Evolutionary conservation across 1,284 basidiomycete species (phyloP).

Genomic region (Trametes hirsuta): DNA sequence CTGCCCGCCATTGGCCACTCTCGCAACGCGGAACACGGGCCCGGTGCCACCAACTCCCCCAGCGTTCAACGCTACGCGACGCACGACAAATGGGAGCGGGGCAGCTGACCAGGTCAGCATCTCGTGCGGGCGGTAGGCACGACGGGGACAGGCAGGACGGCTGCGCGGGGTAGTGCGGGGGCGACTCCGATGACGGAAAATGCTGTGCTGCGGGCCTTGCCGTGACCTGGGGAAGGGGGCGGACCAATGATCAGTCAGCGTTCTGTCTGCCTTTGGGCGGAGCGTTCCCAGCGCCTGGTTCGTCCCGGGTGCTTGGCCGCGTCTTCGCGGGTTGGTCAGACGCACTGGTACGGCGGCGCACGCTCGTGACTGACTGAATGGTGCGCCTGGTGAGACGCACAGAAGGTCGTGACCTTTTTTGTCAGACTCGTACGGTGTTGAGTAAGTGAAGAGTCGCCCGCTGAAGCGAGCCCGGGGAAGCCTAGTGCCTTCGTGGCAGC

Average conservation of each 20-base stretch:
- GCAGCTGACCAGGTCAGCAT: slow-evolving; percentile 20
- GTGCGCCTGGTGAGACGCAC: not conserved
- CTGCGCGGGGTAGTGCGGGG: slow-evolving; percentile 17
- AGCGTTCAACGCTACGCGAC: not conserved
- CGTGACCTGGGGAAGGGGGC: slow-evolving; percentile 5
- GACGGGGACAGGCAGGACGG: slow-evolving; percentile 8
- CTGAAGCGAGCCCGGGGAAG: too few species aligned
- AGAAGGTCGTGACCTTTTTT: not conserved
- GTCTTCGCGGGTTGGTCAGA: slow-evolving; percentile 2
- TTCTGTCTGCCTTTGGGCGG: slow-evolving; percentile 5
- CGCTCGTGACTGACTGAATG: slow-evolving; percentile 16
- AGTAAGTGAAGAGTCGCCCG: not conserved
- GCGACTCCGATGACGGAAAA: slow-evolving; percentile 4
- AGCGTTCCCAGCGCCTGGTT: slow-evolving; percentile 10
- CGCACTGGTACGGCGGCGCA: not conserved
- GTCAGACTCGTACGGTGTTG: not conserved
- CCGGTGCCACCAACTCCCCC: slow-evolving; percentile 12
- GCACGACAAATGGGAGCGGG: not conserved
- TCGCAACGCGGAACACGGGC: slow-evolving; percentile 16
- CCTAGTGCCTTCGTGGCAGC: too few species aligned
- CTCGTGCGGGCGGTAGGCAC: not conserved
- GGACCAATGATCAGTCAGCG: slow-evolving; percentile 4
- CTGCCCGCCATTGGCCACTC: not conserved
- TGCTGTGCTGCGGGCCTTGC: slow-evolving; percentile 11
- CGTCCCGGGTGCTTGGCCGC: slow-evolving; percentile 11